phyloP scores from a whole-genome alignment of 257 asterid genomes.

The Solanum pinnatisectum region DNA sequence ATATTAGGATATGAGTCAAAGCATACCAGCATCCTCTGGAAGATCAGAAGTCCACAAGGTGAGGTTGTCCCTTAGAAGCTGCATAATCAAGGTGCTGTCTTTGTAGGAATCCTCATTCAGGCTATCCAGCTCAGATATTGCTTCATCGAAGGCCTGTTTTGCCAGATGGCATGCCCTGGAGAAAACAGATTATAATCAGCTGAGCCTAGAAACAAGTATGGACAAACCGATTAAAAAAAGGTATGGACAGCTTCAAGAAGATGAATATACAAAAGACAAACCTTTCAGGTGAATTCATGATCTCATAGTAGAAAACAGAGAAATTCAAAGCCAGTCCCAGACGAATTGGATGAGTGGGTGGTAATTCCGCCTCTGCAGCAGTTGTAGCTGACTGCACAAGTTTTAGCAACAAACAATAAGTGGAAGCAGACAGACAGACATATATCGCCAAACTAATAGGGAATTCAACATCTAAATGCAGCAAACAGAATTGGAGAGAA shows the following conservation, averaged over 20 bases:
- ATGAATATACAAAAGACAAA: constrained; percentile 15
- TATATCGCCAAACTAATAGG: neutral
- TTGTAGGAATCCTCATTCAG: constrained; percentile 86
- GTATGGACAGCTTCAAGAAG: neutral
- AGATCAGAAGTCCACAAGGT: constrained; percentile 90
- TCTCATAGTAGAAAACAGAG: constrained; percentile 90
- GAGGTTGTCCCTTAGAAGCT: constrained; percentile 86
- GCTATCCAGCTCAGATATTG: constrained; percentile 78
- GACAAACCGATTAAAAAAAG: neutral
- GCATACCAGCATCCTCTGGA: constrained; percentile 70
- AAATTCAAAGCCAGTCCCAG: constrained; percentile 88
- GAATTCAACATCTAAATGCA: neutral
- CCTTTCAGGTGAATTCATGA: constrained; percentile 86
- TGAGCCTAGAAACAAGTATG: neutral
- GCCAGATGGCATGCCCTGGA: constrained; percentile 92
- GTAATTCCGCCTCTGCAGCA: constrained; percentile 66
- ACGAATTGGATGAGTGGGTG: constrained; percentile 91
- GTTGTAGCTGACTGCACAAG: constrained; percentile 60
- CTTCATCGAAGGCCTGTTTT: constrained; percentile 95
- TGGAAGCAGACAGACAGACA: constrained; percentile 3
- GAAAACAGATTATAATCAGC: neutral
- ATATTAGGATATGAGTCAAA: neutral
- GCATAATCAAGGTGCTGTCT: constrained; percentile 90
- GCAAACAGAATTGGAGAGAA: neutral
- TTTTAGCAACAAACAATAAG: constrained; percentile 3